Evolutionary conservation across 768 basidiomycete genomes (phyloP).

Genomic region (Kwoniella europaea): DNA sequence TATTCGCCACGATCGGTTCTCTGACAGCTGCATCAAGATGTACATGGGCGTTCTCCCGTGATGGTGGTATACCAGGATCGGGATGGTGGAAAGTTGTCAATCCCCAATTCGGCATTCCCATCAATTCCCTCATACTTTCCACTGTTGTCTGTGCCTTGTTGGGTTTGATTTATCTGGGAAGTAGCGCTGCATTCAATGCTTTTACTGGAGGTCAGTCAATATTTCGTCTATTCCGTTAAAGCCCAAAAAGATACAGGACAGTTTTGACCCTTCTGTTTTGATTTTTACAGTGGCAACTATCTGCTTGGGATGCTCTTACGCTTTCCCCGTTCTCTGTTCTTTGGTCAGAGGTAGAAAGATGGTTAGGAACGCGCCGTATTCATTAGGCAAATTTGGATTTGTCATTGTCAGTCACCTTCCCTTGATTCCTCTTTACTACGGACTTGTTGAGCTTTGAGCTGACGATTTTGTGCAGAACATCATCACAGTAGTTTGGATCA

Average conservation of each 20-base stretch:
- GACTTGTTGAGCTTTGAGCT: slow-evolving; percentile 49
- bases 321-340: slow-evolving; percentile 67
- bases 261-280: background rate
- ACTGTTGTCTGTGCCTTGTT: slow-evolving; percentile 67
- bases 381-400: slow-evolving; percentile 47
- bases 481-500: slow-evolving; percentile 67
- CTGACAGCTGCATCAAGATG: slow-evolving; percentile 71
- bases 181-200: slow-evolving; percentile 69
- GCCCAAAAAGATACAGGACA: background rate
- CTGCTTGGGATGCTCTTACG: slow-evolving; percentile 69
- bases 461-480: slow-evolving; percentile 60
- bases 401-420: slow-evolving; percentile 39
- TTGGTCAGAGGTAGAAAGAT: slow-evolving; percentile 62
- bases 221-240: background rate
- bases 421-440: too few species aligned
- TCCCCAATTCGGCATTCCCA: slow-evolving; percentile 63
- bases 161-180: slow-evolving; percentile 68
- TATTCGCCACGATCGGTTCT: slow-evolving; percentile 71
- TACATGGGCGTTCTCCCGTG: slow-evolving; percentile 74
- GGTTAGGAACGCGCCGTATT: slow-evolving; percentile 64
- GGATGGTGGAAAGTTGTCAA: slow-evolving; percentile 63
- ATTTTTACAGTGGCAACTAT: slow-evolving; percentile 64
- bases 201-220: slow-evolving; percentile 63
- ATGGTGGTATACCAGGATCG: slow-evolving; percentile 69
- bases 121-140: slow-evolving; percentile 69